Evolutionary conservation across 805 yeast genomes (phyloP).

Genomic region (Candida cerambycidarum): DNA sequence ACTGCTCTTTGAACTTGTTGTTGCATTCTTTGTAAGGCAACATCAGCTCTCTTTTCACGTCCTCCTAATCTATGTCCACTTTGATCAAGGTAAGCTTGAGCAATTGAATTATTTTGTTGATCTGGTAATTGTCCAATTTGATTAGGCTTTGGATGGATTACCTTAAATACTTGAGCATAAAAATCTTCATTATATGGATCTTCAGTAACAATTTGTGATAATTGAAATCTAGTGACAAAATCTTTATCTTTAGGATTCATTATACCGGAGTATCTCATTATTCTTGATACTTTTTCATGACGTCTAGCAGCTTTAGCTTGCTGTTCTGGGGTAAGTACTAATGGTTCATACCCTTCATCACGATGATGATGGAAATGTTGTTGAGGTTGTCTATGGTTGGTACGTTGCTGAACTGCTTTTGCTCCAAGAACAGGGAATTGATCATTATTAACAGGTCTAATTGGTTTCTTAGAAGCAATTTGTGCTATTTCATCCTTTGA

Average conservation of each 20-base stretch:
- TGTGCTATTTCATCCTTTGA: conserved; percentile 11
- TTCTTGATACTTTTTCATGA: conserved; percentile 72
- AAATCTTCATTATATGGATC: conserved; percentile 98
- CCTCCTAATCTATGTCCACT: conserved; percentile 91
- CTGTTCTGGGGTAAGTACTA: conserved; percentile 65
- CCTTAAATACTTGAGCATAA: conserved; percentile 87
- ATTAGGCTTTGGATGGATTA: conserved; percentile 53
- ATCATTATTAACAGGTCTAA: conserved; percentile 35
- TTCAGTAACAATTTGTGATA: conserved; percentile 93
- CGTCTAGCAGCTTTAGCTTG: conserved; percentile 64
- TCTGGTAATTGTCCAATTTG: conserved; percentile 44
- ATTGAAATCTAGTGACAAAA: conserved; percentile 89
- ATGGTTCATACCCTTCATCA: conserved; percentile 23
- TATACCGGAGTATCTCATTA: conserved; percentile 81
- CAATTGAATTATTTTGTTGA: conserved; percentile 74
- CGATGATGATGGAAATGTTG: conserved; percentile 14
- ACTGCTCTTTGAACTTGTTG: conserved; percentile 97
- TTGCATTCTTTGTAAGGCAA: conserved; percentile 95
- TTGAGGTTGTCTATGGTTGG: conserved; percentile 16
- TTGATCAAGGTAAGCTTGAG: conserved; percentile 87
- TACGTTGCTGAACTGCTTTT: conserved; percentile 24
- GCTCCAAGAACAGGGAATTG: conserved; percentile 58
- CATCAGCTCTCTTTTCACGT: conserved; percentile 77
- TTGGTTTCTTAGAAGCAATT: conserved; percentile 7
- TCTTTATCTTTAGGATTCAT: conserved; percentile 98